phyloP scores from a whole-genome alignment of 768 basidiomycete species.

The Amanita polypyramis region DNA sequence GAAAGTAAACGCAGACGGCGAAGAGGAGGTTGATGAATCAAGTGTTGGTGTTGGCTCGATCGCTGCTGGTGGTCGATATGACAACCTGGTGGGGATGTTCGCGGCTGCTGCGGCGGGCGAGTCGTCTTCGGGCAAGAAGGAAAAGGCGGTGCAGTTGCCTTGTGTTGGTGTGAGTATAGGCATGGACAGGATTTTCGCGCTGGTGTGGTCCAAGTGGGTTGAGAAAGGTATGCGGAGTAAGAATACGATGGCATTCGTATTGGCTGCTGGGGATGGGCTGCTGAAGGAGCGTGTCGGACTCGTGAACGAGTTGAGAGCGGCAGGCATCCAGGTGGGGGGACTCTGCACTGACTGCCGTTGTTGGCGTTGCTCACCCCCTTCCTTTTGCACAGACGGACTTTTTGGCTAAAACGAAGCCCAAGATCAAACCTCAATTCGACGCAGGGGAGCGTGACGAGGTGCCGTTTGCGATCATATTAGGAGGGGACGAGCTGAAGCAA shows the following conservation, averaged over 20 bases:
- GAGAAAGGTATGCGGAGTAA: slow-evolving; percentile 76
- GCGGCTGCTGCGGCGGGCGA: slow-evolving; percentile 69
- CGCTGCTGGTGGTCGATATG: slow-evolving; percentile 96
- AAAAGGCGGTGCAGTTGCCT: slow-evolving; percentile 56
- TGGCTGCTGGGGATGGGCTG: slow-evolving; percentile 84
- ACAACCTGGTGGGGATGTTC: slow-evolving; percentile 90
- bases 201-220: slow-evolving; percentile 82
- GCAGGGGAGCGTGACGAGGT: slow-evolving; percentile 87
- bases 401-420: slow-evolving; percentile 87
- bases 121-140: slow-evolving; percentile 27
- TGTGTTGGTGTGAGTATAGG: slow-evolving; percentile 93
- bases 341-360: too few species aligned
- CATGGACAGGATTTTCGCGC: slow-evolving; percentile 85
- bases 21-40: slow-evolving; percentile 87
- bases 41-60: slow-evolving; percentile 96
- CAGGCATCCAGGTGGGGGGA: slow-evolving; percentile 68
- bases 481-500: slow-evolving; percentile 71
- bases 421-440: slow-evolving; percentile 77
- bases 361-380: too few species aligned
- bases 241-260: slow-evolving; percentile 88
- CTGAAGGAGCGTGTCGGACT: slow-evolving; percentile 77
- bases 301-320: slow-evolving; percentile 70
- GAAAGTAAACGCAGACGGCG: slow-evolving; percentile 35
- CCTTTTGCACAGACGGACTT: slow-evolving; percentile 75
- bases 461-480: slow-evolving; percentile 90